Evolutionary conservation across 208 protist genomes (phyloP).

Genomic region (Kentomonas sorsogonicus): DNA sequence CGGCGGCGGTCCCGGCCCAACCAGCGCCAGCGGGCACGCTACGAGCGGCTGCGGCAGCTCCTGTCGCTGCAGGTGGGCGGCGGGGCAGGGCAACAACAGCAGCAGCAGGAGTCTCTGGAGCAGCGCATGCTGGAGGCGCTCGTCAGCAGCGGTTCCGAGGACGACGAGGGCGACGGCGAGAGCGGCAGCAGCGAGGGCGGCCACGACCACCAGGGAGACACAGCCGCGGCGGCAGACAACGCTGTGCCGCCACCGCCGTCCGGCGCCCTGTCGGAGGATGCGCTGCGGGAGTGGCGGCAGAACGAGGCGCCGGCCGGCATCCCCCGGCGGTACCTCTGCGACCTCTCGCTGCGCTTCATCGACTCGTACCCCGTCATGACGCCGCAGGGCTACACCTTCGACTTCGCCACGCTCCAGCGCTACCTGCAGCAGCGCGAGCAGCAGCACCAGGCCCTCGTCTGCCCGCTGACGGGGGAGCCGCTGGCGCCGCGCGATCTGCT

Average conservation of each 20-base stretch:
- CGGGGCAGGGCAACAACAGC: neutral
- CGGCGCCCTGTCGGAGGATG: conserved; percentile 2
- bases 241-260: neutral
- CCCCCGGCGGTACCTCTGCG: conserved; percentile 39
- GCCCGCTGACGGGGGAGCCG: conserved; percentile 38
- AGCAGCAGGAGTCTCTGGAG: neutral
- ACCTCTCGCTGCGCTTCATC: conserved; percentile 35
- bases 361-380: conserved; percentile 28
- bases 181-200: neutral
- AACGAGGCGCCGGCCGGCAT: conserved; percentile 21
- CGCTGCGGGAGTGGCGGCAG: conserved; percentile 26
- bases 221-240: neutral
- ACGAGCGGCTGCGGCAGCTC: neutral
- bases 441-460: too few relatives aligned
- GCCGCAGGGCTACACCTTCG: conserved; percentile 43
- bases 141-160: too few relatives aligned
- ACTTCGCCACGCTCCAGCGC: conserved; percentile 24
- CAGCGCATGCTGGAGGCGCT: conserved; percentile 4
- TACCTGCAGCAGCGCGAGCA: too few relatives aligned
- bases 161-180: too few relatives aligned
- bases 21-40: neutral
- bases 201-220: conserved; percentile 6
- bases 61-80: neutral
- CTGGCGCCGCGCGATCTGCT: conserved; percentile 29
- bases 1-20: neutral